These are phyloP conservation scores for Solanum megistacrolobum DNA, from an alignment of 257 asterid genomes.

Conservation along the genomic window DNA sequence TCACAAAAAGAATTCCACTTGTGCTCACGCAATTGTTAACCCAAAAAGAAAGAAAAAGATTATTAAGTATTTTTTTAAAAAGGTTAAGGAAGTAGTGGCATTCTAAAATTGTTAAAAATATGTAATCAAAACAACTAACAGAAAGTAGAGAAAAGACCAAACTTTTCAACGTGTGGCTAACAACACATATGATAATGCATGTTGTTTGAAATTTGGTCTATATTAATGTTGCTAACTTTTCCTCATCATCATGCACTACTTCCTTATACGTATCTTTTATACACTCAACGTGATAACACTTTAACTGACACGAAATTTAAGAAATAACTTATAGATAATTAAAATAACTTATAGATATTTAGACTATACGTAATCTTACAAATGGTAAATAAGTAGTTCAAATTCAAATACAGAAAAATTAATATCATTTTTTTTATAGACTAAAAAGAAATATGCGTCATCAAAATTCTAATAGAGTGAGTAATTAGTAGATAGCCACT, in stretches of 20 bases:
- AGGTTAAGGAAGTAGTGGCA: background rate
- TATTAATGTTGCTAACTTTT: background rate
- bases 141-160: background rate
- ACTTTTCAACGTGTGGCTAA: background rate
- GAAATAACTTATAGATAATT: background rate
- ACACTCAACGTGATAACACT: background rate
- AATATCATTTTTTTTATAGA: background rate
- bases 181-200: background rate
- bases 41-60: background rate
- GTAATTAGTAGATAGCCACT: background rate
- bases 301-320: background rate
- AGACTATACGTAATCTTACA: background rate
- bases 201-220: background rate
- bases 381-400: background rate
- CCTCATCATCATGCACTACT: constrained; percentile 1
- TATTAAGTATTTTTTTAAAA: background rate
- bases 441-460: background rate
- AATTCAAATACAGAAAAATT: background rate
- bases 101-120: background rate
- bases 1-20: background rate
- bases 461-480: background rate
- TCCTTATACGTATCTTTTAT: background rate
- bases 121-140: background rate
- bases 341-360: too few relatives aligned
- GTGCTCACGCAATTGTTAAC: background rate